Conservation (phyloP, 345 rosid species). For the Citrus maxima region DNA sequence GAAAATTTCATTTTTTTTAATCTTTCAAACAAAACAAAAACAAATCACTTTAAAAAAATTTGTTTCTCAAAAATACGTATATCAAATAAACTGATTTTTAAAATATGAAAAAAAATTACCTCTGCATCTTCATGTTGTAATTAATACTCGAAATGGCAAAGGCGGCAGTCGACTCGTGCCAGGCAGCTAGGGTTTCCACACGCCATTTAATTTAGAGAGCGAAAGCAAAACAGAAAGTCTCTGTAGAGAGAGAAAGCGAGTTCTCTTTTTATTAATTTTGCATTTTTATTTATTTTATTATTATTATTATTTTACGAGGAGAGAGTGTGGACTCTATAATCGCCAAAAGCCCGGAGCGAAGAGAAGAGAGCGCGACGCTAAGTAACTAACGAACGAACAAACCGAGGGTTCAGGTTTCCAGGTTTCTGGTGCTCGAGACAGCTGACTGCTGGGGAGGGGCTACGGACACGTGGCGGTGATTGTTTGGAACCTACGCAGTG, state of each 20-base stretch:
- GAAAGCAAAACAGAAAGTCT: neutral
- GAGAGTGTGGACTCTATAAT: neutral
- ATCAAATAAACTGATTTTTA: neutral
- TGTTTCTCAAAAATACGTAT: neutral
- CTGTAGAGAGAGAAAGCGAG: conserved; percentile 15
- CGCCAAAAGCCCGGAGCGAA: neutral
- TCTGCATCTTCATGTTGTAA: neutral
- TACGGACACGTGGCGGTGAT: conserved; percentile 9
- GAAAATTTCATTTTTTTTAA: neutral
- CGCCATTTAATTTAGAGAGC: conserved; percentile 21
- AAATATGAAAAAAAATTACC: neutral
- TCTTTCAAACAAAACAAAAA: neutral
- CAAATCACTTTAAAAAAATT: neutral
- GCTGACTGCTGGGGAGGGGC: too few species aligned
- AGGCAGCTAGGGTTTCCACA: conserved; percentile 57
- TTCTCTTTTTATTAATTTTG: neutral
- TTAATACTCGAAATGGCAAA: conserved; percentile 16
- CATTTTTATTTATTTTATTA: neutral
- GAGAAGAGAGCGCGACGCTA: neutral
- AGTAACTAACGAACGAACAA: neutral
- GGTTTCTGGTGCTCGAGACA: neutral
- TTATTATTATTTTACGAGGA: neutral
- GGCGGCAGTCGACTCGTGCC: conserved; percentile 44
- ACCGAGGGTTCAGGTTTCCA: neutral
- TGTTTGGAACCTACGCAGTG: neutral